phyloP scores from a whole-genome alignment of 2,329 filamentous ascomycete species.

The Lomentospora prolificans region DNA sequence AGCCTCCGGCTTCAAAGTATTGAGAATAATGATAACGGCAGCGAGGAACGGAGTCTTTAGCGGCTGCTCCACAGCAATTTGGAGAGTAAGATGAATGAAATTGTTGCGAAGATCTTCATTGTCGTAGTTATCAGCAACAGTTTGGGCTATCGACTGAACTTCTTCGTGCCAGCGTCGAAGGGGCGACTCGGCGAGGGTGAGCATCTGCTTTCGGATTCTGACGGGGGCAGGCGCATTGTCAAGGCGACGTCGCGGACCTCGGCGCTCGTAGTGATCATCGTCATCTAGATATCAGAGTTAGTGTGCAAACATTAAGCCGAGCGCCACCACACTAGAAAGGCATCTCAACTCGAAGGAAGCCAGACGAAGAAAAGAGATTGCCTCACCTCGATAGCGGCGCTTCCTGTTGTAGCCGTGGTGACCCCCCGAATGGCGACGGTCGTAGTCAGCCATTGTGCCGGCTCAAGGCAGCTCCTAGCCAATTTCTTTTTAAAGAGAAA shows the following conservation, averaged over 20 bases:
- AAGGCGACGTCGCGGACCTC: slow-evolving; percentile 62
- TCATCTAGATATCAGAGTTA: slow-evolving; percentile 17
- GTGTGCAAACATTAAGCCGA: neutral
- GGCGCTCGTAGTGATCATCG: slow-evolving; percentile 68
- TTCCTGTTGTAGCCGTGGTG: slow-evolving; percentile 55
- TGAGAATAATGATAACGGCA: slow-evolving; percentile 69
- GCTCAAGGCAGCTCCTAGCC: neutral
- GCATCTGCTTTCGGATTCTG: slow-evolving; percentile 66
- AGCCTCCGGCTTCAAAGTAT: slow-evolving; percentile 67
- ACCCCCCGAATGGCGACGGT: slow-evolving; percentile 40
- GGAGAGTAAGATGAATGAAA: slow-evolving; percentile 65
- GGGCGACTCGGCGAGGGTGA: slow-evolving; percentile 73
- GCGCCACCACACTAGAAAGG: no score
- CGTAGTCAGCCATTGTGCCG: slow-evolving; percentile 43
- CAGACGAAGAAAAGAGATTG: neutral
- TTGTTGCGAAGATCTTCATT: slow-evolving; percentile 65
- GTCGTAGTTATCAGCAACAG: slow-evolving; percentile 76
- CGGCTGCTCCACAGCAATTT: slow-evolving; percentile 80
- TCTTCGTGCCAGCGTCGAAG: slow-evolving; percentile 72
- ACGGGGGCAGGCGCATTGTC: slow-evolving; percentile 60
- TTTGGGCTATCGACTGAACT: slow-evolving; percentile 62
- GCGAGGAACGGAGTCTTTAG: slow-evolving; percentile 96
- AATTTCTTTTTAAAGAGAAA: neutral
- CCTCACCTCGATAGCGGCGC: slow-evolving; percentile 60
- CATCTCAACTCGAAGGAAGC: no score